Evolutionary conservation across 371 early-diverging fungal genomes (phyloP).

Genomic region (Catenaria anguillulae): DNA sequence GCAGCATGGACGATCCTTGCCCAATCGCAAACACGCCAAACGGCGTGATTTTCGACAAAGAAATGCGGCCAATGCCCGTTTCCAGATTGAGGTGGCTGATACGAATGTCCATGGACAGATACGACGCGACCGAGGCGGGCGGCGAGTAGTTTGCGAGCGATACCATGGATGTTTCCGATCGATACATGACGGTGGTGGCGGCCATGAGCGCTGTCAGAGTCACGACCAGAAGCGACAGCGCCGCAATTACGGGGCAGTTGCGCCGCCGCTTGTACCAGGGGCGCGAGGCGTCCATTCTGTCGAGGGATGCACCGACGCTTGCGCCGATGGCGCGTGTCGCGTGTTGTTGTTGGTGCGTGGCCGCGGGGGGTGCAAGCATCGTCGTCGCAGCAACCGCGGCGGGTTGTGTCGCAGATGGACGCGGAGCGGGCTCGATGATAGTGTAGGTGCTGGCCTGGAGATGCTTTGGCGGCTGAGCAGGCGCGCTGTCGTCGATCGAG

Average conservation of each 20-base stretch:
- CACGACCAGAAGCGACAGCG: background rate
- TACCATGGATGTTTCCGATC: background rate
- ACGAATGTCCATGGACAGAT: background rate
- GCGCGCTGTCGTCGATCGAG: too few relatives aligned
- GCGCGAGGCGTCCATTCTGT: too few relatives aligned
- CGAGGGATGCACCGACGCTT: too few relatives aligned
- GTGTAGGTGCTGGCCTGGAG: too few relatives aligned
- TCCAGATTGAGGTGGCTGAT: background rate
- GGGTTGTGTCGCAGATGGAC: too few relatives aligned
- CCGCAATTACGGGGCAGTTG: background rate
- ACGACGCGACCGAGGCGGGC: background rate
- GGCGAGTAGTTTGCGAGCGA: background rate
- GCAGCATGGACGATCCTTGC: background rate
- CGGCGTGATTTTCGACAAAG: background rate
- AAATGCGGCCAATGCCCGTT: background rate
- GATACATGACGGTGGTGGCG: background rate
- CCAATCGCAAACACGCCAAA: background rate
- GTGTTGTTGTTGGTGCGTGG: too few relatives aligned
- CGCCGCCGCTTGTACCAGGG: background rate
- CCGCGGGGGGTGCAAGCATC: too few relatives aligned
- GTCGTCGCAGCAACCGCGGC: too few relatives aligned
- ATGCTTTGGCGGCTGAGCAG: too few relatives aligned
- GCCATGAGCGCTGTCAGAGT: background rate
- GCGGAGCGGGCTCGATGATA: too few relatives aligned
- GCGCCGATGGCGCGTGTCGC: too few relatives aligned